phyloP scores from a whole-genome alignment of 495 filamentous ascomycete genomes.

The Xylaria acuta region DNA sequence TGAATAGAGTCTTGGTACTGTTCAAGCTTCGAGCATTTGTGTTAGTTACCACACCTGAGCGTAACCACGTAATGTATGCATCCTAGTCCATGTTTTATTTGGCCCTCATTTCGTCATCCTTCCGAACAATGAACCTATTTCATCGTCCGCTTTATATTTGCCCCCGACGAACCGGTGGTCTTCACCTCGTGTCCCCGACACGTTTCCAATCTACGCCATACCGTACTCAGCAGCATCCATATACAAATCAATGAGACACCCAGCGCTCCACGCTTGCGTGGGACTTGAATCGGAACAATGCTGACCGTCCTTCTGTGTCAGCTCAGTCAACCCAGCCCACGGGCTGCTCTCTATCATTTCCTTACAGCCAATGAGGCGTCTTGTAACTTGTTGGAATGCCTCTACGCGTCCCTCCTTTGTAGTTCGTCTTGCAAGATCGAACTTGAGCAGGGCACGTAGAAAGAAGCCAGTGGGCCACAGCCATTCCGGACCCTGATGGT shows the following conservation, averaged over 20 bases:
- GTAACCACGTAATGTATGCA: neutral
- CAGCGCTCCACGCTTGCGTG: constrained; percentile 94
- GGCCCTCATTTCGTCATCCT: neutral
- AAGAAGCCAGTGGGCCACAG: constrained; percentile 98
- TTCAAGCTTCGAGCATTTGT: neutral
- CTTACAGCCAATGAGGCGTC: constrained; percentile 81
- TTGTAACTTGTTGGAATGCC: constrained; percentile 91
- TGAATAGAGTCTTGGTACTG: neutral
- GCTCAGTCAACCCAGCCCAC: constrained; percentile 93
- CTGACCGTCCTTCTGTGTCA: constrained; percentile 88
- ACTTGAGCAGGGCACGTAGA: constrained; percentile 85
- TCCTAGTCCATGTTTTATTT: neutral
- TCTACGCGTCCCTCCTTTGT: constrained; percentile 70
- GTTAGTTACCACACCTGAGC: neutral
- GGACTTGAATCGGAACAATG: constrained; percentile 88
- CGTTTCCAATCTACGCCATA: constrained; percentile 34
- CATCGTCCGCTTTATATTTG: neutral
- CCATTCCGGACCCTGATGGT: constrained; percentile 99
- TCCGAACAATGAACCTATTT: neutral
- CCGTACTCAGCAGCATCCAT: constrained; percentile 75
- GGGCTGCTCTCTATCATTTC: constrained; percentile 73
- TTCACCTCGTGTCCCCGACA: neutral
- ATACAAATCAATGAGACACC: constrained; percentile 92
- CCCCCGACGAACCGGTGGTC: neutral
- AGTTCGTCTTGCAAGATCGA: constrained; percentile 78